Evolutionary conservation across 768 basidiomycete genomes (phyloP).

Genomic region (Kwoniella botswanensis): DNA sequence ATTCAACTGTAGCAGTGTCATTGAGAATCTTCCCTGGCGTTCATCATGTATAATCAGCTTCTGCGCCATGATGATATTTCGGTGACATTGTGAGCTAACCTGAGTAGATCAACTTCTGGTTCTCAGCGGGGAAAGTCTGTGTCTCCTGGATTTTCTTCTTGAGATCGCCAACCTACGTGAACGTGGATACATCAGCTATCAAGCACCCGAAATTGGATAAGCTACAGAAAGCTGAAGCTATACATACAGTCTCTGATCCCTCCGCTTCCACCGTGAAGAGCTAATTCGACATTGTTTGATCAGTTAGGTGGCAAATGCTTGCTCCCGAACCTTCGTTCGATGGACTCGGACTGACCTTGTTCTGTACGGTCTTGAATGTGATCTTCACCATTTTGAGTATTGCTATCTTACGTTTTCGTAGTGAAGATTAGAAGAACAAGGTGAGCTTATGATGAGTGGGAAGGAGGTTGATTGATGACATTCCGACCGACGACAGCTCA

Average conservation of each 20-base stretch:
- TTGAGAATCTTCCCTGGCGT: constrained; percentile 81
- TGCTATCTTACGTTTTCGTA: neutral
- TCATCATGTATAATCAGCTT: constrained; percentile 8
- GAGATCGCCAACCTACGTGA: constrained; percentile 65
- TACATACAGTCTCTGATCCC: constrained; percentile 66
- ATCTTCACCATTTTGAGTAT: constrained; percentile 72
- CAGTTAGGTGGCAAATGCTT: constrained; percentile 26
- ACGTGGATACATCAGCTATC: neutral
- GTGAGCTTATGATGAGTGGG: neutral
- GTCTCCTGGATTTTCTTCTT: constrained; percentile 80
- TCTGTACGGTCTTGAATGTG: constrained; percentile 92
- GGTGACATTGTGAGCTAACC: constrained; percentile 62
- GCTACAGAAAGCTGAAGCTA: neutral
- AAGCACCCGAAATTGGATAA: neutral
- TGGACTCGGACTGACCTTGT: constrained; percentile 62
- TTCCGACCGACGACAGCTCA: neutral
- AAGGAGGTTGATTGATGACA: constrained; percentile 4
- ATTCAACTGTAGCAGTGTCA: constrained; percentile 84
- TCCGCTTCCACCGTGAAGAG: constrained; percentile 86
- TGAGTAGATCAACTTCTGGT: constrained; percentile 93
- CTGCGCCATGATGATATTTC: neutral
- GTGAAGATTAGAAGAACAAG: constrained; percentile 9
- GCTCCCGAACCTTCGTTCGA: neutral
- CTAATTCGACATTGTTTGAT: constrained; percentile 55
- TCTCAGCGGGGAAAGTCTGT: constrained; percentile 74